These are phyloP conservation scores for Phellopilus nigrolimitatus DNA, from an alignment of 1,284 basidiomycete species.

Conservation along the genomic window DNA sequence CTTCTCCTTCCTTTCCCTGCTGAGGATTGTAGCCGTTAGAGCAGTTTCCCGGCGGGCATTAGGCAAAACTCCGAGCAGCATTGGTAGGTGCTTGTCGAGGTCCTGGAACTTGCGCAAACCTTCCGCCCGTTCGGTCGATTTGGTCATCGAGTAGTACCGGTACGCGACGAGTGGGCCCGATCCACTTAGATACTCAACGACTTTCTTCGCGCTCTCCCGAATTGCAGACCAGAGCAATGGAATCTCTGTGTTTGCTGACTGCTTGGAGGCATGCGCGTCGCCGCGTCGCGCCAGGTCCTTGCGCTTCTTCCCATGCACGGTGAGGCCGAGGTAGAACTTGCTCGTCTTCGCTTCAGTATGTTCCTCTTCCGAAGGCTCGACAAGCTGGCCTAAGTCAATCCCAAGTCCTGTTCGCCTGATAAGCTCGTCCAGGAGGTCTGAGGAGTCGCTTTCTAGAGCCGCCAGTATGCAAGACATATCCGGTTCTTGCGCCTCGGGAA, in stretches of 20 bases:
- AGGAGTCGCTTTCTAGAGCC: slow-evolving; percentile 37
- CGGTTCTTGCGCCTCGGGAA: slow-evolving; percentile 20
- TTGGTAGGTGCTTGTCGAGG: slow-evolving; percentile 37
- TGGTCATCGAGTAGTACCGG: slow-evolving; percentile 39
- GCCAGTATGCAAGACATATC: slow-evolving; percentile 12
- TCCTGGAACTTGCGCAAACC: slow-evolving; percentile 33
- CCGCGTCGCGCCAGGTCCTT: slow-evolving; percentile 44
- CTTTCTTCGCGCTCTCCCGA: slow-evolving; percentile 27
- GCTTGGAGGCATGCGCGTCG: slow-evolving; percentile 37
- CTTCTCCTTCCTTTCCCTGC: slow-evolving; percentile 1
- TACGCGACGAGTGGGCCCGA: slow-evolving; percentile 33
- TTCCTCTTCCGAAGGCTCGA: slow-evolving; percentile 24
- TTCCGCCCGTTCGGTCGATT: slow-evolving; percentile 37
- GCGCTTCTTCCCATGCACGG: slow-evolving; percentile 56
- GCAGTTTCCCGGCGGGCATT: slow-evolving; percentile 19
- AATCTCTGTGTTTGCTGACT: slow-evolving; percentile 11
- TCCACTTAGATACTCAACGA: slow-evolving; percentile 44
- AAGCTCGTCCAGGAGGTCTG: slow-evolving; percentile 47
- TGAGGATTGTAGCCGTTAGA: slow-evolving; percentile 16
- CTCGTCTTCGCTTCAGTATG: slow-evolving; percentile 32
- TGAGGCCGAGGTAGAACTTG: slow-evolving; percentile 50
- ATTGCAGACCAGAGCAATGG: slow-evolving; percentile 46
- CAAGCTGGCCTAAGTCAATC: slow-evolving; percentile 31
- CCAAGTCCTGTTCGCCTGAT: slow-evolving; percentile 48
- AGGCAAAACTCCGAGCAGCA: slow-evolving; percentile 43